Percentiles rank a stretch among this genome's conserved stretches.
Evolutionary conservation across 345 rosid species (phyloP).

Genomic region (Ricinus communis): DNA sequence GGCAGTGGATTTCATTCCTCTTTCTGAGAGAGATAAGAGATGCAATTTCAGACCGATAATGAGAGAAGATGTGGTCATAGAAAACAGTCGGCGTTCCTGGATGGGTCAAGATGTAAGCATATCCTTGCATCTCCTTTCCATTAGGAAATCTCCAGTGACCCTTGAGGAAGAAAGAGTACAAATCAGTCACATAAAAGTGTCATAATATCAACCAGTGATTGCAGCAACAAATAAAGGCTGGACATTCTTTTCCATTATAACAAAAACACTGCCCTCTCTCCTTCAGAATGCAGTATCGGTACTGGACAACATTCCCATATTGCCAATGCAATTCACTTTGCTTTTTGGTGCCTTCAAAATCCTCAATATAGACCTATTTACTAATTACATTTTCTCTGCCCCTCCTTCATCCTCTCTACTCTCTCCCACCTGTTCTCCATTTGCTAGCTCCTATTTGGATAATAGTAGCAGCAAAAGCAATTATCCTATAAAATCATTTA

Average conservation of each 20-base stretch:
- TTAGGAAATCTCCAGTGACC: constrained; percentile 98
- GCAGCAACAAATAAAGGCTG: background rate
- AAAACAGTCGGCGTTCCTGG: constrained; percentile 97
- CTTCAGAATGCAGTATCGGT: background rate
- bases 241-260: background rate
- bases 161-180: constrained; percentile 28
- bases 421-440: too few species aligned
- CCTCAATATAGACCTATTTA: too few species aligned
- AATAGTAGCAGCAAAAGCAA: too few species aligned
- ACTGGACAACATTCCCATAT: background rate
- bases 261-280: background rate
- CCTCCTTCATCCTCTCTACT: too few species aligned
- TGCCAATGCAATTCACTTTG: background rate
- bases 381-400: too few species aligned
- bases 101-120: constrained; percentile 92
- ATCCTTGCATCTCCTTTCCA: constrained; percentile 98
- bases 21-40: constrained; percentile 71
- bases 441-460: too few species aligned
- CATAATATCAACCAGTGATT: background rate
- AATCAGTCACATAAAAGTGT: constrained; percentile 1
- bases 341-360: too few species aligned
- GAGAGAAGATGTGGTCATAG: constrained; percentile 78
- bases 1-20: constrained; percentile 72
- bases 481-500: too few species aligned
- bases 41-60: constrained; percentile 63